phyloP scores from a whole-genome alignment of 352 stramenopile genomes.

The Pythium dissimile region DNA sequence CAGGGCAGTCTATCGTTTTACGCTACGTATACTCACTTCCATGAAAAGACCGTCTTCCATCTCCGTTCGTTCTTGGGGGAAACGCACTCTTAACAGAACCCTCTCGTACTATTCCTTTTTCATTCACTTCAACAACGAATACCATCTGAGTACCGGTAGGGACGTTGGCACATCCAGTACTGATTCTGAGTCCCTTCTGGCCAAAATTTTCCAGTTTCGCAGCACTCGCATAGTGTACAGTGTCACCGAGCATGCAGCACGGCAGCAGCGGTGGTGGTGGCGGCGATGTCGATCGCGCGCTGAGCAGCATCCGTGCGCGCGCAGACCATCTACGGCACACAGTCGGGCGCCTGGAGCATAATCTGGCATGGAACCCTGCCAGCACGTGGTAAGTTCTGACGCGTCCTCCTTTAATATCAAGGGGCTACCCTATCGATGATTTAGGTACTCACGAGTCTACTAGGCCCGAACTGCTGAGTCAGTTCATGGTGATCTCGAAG shows the following conservation, averaged over 20 bases:
- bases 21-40: not conserved
- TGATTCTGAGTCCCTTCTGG: not conserved
- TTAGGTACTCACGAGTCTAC: too few species aligned
- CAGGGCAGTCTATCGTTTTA: not conserved
- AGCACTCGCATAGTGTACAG: too few species aligned
- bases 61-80: not conserved
- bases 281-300: conserved; percentile 68
- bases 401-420: not conserved
- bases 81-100: not conserved
- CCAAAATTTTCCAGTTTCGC: not conserved
- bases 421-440: too few species aligned
- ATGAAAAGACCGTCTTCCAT: not conserved
- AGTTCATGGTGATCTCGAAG: conserved; percentile 87
- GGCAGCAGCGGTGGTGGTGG: conserved; percentile 19
- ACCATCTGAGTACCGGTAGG: conserved; percentile 12
- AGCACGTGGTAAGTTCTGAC: conserved; percentile 56
- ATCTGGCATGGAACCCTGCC: conserved; percentile 73
- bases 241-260: conserved; percentile 21
- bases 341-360: conserved; percentile 68
- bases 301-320: conserved; percentile 77
- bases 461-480: conserved; percentile 77
- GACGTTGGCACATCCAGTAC: not conserved
- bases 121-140: conserved; percentile 6
- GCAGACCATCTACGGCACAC: conserved; percentile 81
- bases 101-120: too few species aligned